phyloP scores from a whole-genome alignment of 192 early-diverging fungal genomes.

The Entomortierella beljakovae region DNA sequence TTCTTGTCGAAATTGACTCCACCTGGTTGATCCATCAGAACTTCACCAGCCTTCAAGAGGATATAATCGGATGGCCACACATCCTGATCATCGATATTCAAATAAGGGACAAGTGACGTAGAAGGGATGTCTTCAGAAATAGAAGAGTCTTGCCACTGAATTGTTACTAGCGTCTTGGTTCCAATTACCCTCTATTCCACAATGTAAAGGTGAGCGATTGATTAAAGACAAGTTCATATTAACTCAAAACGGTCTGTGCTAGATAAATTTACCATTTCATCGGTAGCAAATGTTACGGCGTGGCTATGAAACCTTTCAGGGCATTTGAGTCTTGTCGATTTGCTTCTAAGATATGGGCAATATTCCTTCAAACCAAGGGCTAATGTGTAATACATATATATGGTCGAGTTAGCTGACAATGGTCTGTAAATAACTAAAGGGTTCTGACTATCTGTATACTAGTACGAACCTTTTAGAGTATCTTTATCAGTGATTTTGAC shows the following conservation, averaged over 20 bases:
- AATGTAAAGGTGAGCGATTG: background rate
- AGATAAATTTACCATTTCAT: conserved; percentile 33
- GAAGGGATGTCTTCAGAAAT: conserved; percentile 24
- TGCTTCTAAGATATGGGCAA: conserved; percentile 44
- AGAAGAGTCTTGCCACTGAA: conserved; percentile 57
- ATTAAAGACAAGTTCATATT: background rate
- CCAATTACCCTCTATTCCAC: conserved; percentile 36
- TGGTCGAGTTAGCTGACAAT: background rate
- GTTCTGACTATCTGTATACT: background rate
- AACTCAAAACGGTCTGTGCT: background rate
- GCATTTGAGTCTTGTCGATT: conserved; percentile 26
- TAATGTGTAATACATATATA: background rate
- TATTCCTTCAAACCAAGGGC: conserved; percentile 24
- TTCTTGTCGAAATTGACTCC: conserved; percentile 42
- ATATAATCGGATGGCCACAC: conserved; percentile 60
- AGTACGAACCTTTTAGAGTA: conserved; percentile 12
- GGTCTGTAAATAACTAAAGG: too few relatives aligned
- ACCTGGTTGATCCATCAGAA: conserved; percentile 35
- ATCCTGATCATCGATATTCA: conserved; percentile 59
- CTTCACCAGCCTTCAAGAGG: conserved; percentile 45
- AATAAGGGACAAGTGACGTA: conserved; percentile 42
- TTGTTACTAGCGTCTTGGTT: conserved; percentile 41
- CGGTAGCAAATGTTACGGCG: conserved; percentile 27
- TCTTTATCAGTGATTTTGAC: conserved; percentile 31
- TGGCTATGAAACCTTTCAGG: conserved; percentile 35